Conservation (phyloP, 2,329 filamentous ascomycete species). For the Beauveria scarabaeidicola region DNA sequence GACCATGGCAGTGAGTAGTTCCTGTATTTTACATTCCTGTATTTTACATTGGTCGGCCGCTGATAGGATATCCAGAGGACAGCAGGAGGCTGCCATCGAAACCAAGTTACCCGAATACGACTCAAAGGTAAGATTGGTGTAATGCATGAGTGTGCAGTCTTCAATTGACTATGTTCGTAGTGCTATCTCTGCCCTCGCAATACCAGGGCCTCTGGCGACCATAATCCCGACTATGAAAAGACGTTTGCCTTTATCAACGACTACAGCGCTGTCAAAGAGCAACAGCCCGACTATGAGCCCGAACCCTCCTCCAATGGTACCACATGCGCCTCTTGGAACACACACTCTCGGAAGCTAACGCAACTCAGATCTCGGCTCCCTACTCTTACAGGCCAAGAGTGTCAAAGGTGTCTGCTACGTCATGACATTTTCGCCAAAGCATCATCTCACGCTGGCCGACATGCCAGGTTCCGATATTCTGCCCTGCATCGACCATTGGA, state of each 20-base stretch:
- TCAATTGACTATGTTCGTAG: slow-evolving; percentile 30
- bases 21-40: slow-evolving; percentile 13
- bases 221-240: slow-evolving; percentile 75
- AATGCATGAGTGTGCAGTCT: background rate
- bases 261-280: slow-evolving; percentile 92
- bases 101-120: slow-evolving; percentile 73
- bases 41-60: background rate
- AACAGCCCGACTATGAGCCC: slow-evolving; percentile 67
- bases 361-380: slow-evolving; percentile 58
- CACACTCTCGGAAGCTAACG: background rate
- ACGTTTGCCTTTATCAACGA: slow-evolving; percentile 97
- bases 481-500: slow-evolving; percentile 84
- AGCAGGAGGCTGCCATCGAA: slow-evolving; percentile 64
- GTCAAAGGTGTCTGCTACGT: slow-evolving; percentile 97
- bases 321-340: background rate
- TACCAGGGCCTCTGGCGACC: slow-evolving; percentile 74
- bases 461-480: slow-evolving; percentile 69
- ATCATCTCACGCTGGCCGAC: slow-evolving; percentile 89
- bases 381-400: slow-evolving; percentile 72
- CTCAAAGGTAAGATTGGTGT: slow-evolving; percentile 43
- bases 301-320: slow-evolving; percentile 30
- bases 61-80: slow-evolving; percentile 48
- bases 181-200: slow-evolving; percentile 96
- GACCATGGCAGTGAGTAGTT: slow-evolving; percentile 84
- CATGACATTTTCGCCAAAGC: slow-evolving; percentile 82